Evolutionary conservation across 495 filamentous ascomycete genomes (phyloP).

Genomic region (Sphaerosporella brunnea): DNA sequence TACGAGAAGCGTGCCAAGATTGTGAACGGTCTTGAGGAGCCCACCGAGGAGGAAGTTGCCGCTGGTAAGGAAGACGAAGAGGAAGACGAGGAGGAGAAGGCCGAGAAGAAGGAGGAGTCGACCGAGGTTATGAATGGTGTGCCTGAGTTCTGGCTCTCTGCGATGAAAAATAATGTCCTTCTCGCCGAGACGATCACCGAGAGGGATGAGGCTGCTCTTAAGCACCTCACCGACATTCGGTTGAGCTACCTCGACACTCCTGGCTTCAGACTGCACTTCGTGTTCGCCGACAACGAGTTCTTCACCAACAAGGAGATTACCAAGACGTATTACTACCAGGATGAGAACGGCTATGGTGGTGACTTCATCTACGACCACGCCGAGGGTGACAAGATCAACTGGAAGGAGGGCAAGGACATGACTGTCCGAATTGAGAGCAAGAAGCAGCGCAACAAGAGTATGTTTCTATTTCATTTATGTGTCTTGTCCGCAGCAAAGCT

Average conservation of each 20-base stretch:
- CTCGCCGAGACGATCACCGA: conserved; percentile 97
- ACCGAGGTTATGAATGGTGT: conserved; percentile 47
- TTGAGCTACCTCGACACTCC: conserved; percentile 98
- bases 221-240: conserved; percentile 79
- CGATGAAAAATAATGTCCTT: conserved; percentile 98
- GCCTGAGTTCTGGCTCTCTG: conserved; percentile 97
- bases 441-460: conserved; percentile 99
- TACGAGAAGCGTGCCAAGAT: conserved; percentile 91
- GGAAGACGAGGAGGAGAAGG: conserved; percentile 38
- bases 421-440: conserved; percentile 92
- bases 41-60: conserved; percentile 66
- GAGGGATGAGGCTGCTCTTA: conserved; percentile 81
- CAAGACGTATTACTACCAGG: conserved; percentile 99
- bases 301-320: conserved; percentile 94
- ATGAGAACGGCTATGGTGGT: conserved; percentile 92
- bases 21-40: conserved; percentile 74
- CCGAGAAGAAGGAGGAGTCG: conserved; percentile 35
- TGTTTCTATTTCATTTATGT: conserved; percentile 21
- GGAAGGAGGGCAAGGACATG: conserved; percentile 83
- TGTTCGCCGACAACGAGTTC: conserved; percentile 84
- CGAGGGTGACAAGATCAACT: conserved; percentile 93
- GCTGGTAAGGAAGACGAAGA: conserved; percentile 67
- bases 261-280: conserved; percentile 94
- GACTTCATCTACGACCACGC: conserved; percentile 99
- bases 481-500: conserved; percentile 13